Base-by-base conservation (phyloP, 768 basidiomycete species). In the Suillus tomentosus region DNA sequence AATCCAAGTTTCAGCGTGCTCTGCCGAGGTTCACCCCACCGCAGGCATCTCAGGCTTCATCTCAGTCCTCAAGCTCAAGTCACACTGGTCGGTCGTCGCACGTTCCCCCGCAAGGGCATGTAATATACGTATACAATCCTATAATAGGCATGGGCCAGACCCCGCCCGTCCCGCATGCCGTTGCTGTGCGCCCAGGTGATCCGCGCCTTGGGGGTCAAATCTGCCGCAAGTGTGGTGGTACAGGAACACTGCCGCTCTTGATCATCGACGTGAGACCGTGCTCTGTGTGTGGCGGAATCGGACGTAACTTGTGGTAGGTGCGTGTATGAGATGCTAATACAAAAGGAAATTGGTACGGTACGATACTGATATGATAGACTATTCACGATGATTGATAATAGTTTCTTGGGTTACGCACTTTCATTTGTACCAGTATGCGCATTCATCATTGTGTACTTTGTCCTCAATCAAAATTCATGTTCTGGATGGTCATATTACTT, bases 171-270 rank as follows among this genome's bases (percentile, higher is more conserved):
- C 81, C 80, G 0, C 74, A 81, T 19, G 74, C 85, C 15, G 66
- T 82, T 1, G 79, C 88, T 3, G 71, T 89, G 60, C 65, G 65
- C 0, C 83, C 92, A 0, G 92, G 92, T 3, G 92, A 94, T 72
- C 80, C 87, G 24, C 74, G 91, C 55, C 75, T 93, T 10, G 92
- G 91, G 3, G 92, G 92, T 0, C 68, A 75, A 51, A 60, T 82
- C 67, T 94, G 92, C 73, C 85, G 81, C 84, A 77, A 81, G 27
- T 94, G 92, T 70, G 76, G 79, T 40, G 92, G 92, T 3, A 71
- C 75, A 24, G 91, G 90, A 4, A 75, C 68, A 42, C 71, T 83
- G 40, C 78, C 79, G 31, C 77, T 87, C 60, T 74, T 90, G 53
- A 66, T 90, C 5, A 80, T 91, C 55, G 86, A 89, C 63, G 71